Evolutionary conservation across 2,329 filamentous ascomycete genomes (phyloP), one percentile per base, ranked within the genome.

Genomic region (Diaporthe destruens): DNA sequence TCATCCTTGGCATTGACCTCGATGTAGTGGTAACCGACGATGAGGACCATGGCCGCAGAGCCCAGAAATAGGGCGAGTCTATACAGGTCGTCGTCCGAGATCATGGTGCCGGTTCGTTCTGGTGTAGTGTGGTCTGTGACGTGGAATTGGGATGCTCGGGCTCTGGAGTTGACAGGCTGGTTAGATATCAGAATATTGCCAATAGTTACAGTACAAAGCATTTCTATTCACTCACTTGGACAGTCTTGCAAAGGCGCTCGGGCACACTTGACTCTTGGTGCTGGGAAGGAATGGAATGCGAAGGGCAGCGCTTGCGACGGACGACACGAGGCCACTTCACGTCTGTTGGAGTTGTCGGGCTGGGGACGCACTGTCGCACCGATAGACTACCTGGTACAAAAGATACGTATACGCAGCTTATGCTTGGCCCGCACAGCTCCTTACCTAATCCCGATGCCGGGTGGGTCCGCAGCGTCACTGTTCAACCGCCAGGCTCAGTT

Each of bases 21-120:
- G 79, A 99, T 91, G 85, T 97, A 98, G 83, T 98, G 95, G 84
- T 99, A 98, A 36, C 97, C 84, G 39, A 99, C 91, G 76, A 98
- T 98, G 75, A 99, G 88, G 56, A 98, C 87, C 94, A 98, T 96
- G 75, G 96, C 91, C 53, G 92, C 89, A 71, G 91, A 93, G 85
- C 96, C 96, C 74, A 99, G 93, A 82, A 98, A 96, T 82, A 98
- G 91, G 82, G 96, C 95, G 39, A 99, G 90, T 75, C 89, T 89
- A 88, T 98, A 98, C 79, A 99, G 92, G 76, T 96, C 92, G 82
- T 89, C 86, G 90, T 99, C 96, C 81, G 95, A 93, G 81, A 99
- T 98, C 96, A 99, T 99, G 63, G 79, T 93, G 86, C 79, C 74
- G 49, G 53, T 51, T 54, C 18, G 55, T 57, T 12, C 18, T 23